These are phyloP conservation scores for Pyricularia grisea DNA, from an alignment of 2,329 filamentous ascomycete species.

Conservation along the genomic window DNA sequence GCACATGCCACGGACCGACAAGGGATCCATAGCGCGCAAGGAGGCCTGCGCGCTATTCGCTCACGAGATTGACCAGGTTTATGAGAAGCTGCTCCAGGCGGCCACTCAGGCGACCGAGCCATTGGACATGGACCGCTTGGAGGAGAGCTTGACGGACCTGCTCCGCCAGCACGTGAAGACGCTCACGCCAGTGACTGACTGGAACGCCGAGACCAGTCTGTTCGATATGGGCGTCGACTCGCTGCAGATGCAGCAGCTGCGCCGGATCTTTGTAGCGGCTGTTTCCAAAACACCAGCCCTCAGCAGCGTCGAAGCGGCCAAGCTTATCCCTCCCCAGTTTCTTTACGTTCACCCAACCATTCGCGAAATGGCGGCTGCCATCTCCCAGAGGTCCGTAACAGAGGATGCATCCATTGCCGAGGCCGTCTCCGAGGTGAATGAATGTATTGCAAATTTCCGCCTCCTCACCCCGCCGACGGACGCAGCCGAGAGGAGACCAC, in stretches of 20 bases:
- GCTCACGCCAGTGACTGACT: neutral
- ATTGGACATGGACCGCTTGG: neutral
- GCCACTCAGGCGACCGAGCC: neutral
- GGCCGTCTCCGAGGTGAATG: neutral
- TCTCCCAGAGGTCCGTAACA: neutral
- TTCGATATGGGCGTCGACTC: conserved; percentile 39
- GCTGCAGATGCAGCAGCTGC: conserved; percentile 38
- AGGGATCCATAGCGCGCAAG: neutral
- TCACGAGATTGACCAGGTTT: neutral
- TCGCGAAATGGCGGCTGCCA: neutral
- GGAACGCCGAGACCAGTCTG: conserved; percentile 14
- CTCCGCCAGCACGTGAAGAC: neutral
- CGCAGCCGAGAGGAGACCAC: neutral
- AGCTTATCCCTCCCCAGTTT: neutral
- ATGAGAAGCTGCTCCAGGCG: neutral
- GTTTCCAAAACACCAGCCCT: neutral
- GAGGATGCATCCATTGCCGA: neutral
- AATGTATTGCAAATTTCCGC: neutral
- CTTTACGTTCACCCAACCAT: neutral
- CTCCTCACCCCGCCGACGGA: neutral
- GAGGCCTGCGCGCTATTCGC: neutral
- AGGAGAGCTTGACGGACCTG: neutral
- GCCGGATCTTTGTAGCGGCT: conserved; percentile 9
- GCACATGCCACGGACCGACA: neutral
- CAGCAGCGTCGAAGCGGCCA: neutral